Evolutionary conservation across 176 grass and related monocot species (phyloP), one percentile per base, ranked within the genome.

Genomic region (Chloris gayana): DNA sequence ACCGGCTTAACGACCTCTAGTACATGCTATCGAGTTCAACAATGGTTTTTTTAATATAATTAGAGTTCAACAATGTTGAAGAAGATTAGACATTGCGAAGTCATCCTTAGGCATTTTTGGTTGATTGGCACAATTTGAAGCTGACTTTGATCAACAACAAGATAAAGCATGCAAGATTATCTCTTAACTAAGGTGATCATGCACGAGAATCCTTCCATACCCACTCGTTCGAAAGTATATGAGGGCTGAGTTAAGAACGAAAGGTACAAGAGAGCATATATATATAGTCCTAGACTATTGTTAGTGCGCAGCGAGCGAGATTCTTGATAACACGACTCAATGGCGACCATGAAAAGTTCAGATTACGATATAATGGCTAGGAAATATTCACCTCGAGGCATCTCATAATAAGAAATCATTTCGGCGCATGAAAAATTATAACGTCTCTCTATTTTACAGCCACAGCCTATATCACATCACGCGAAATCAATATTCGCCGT

Each of bases 321-420:
- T 84, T 79, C 80, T 84, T 67, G 60, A 73, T 68, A 74, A n/a
- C 60, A 61, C 61, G 61, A 22, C 75, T 79, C 13, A 84, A 72
- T 79, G 86, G 81, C 47, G 73, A 65, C 57, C 21, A 42, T 41
- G 31, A 62, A 88, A 83, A 73, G 44, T 58, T 79, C 30, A 59
- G 30, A 72, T 83, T 79, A 50, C 5, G 60, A 83, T 61, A 39
- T 61, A 39, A 10, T 26, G 65, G 75, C 54, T 11, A 50, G 50
- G 38, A 75, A 74, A 79, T 85, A 79, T 85, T 79, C 69, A 58
- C 73, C 39, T 44, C 17, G 5, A 37, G 5, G 29, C 32, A n/a
- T 54, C 9, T 54, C 44, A 1, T 54, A 31, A 54, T 29, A 76
- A 65, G 35, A 56, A 58, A 58, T 56, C 69, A 61, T 77, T 19